These are phyloP conservation scores for Fragosphaeria purpurea DNA, from an alignment of 2,329 filamentous ascomycete species.

Conservation along the genomic window DNA sequence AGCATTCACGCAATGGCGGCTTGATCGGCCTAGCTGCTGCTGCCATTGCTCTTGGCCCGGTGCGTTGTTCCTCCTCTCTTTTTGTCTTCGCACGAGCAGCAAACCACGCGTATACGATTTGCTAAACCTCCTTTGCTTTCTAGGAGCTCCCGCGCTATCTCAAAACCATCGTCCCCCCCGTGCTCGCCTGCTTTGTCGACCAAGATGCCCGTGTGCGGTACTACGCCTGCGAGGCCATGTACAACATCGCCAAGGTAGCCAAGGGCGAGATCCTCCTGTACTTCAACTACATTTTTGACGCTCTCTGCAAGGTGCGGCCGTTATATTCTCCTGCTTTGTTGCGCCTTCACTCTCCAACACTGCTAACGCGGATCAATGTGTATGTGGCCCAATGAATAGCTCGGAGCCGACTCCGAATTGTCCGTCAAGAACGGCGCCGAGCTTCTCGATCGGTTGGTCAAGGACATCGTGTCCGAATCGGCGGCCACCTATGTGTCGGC, in stretches of 20 bases:
- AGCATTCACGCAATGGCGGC: slow-evolving; percentile 92
- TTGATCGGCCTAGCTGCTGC: slow-evolving; percentile 92
- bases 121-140: neutral
- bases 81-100: neutral
- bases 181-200: slow-evolving; percentile 93
- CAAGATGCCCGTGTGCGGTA: slow-evolving; percentile 96
- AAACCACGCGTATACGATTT: too few species aligned
- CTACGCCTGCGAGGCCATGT: slow-evolving; percentile 99
- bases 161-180: slow-evolving; percentile 87
- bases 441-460: slow-evolving; percentile 84
- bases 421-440: slow-evolving; percentile 98
- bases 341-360: neutral
- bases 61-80: slow-evolving; percentile 28
- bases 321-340: slow-evolving; percentile 1
- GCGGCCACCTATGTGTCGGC: slow-evolving; percentile 91
- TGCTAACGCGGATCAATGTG: neutral
- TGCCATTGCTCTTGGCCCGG: slow-evolving; percentile 85
- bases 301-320: slow-evolving; percentile 75
- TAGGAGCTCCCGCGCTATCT: slow-evolving; percentile 88
- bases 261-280: slow-evolving; percentile 96
- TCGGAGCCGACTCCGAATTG: slow-evolving; percentile 89
- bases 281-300: slow-evolving; percentile 98
- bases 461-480: slow-evolving; percentile 92
- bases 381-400: slow-evolving; percentile 35
- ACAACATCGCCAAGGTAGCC: slow-evolving; percentile 98